Base-by-base conservation (phyloP, 2,329 filamentous ascomycete species). In the Xylaria sp. region DNA sequence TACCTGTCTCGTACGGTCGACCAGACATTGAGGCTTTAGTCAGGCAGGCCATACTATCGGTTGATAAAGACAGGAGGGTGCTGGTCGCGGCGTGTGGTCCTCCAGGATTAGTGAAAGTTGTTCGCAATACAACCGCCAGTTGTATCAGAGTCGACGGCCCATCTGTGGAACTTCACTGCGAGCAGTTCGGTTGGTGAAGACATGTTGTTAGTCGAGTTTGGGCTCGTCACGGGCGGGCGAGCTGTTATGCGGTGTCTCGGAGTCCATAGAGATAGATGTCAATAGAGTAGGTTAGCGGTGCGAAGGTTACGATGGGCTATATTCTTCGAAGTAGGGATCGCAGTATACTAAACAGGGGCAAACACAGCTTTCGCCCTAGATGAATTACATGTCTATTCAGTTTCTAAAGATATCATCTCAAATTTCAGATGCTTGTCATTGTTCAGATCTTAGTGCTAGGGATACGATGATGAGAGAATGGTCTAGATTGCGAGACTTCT, bases 61-160 rank as follows among this genome's bases (percentile, higher is more conserved):
- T 78, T 2, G 72, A 72, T 0, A 68, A 73, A 14, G 74, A 79
- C 48, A 78, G 83, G 69, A 79, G 81, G 30, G 78, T 84, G 24
- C 77, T 82, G 8, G 79, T 87, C 48, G 83, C 82, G 2, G 84
- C 81, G 1, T 87, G 85, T 74, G 85, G 85, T 2, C 84, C 85
- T 1, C 78, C 79, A 24, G 75, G 78, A 3, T 71, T 87, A 58
- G 83, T 85, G 77, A 76, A 77, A 55, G 75, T 78, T 2, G 82
- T 84, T n/a, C 79, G 84, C 53, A 78, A 82, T 32, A 81, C 82
- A 0, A 80, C 82, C 8, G 84, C 84, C 2, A 77, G 76, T 34
- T 79, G 79, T 70, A 85, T 86, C 42, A 77, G 75, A 0, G 75
- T 79, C 1, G 77, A 79, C 27, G 85, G 84, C 3, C 82, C 84